These are phyloP conservation scores for Lecanosticta acicola DNA, from an alignment of 2,329 filamentous ascomycete genomes.

Conservation along the genomic window DNA sequence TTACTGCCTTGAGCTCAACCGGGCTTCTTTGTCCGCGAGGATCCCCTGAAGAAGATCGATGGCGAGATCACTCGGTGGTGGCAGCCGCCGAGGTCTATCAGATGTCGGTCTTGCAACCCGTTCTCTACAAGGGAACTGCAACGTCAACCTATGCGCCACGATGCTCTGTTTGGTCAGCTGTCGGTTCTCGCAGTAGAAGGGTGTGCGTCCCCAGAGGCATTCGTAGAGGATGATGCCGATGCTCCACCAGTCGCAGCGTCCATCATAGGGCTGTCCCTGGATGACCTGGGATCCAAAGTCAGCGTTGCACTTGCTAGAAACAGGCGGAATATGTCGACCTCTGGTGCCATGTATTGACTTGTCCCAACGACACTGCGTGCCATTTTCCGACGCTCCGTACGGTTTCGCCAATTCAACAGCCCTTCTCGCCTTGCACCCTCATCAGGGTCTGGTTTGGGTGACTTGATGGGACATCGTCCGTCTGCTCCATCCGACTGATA, in stretches of 20 bases:
- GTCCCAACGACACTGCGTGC: constrained; percentile 88
- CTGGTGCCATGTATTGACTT: constrained; percentile 97
- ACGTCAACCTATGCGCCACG: constrained; percentile 62
- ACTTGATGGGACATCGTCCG: constrained; percentile 8
- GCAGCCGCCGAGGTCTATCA: constrained; percentile 29
- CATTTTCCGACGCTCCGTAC: constrained; percentile 56
- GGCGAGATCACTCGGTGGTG: constrained; percentile 61
- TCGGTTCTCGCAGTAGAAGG: constrained; percentile 76
- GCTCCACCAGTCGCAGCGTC: constrained; percentile 95
- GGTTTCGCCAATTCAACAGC: constrained; percentile 40
- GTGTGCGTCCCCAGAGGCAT: constrained; percentile 86
- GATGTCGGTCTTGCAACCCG: constrained; percentile 50
- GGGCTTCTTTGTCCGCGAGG: constrained; percentile 65
- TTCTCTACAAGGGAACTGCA: constrained; percentile 61
- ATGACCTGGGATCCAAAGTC: constrained; percentile 52
- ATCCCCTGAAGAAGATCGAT: constrained; percentile 70
- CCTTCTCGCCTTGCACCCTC: constrained; percentile 29
- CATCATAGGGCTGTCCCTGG: constrained; percentile 75
- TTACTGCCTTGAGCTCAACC: constrained; percentile 64
- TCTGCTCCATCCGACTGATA: constrained; percentile 11
- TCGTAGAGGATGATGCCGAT: constrained; percentile 91
- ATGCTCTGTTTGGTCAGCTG: constrained; percentile 84
- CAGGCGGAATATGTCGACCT: constrained; percentile 37
- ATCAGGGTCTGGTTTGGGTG: constrained; percentile 20
- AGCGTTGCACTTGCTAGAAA: neutral